Evolutionary conservation across 2,329 filamentous ascomycete genomes (phyloP).

Genomic region (Diplodia mutila): DNA sequence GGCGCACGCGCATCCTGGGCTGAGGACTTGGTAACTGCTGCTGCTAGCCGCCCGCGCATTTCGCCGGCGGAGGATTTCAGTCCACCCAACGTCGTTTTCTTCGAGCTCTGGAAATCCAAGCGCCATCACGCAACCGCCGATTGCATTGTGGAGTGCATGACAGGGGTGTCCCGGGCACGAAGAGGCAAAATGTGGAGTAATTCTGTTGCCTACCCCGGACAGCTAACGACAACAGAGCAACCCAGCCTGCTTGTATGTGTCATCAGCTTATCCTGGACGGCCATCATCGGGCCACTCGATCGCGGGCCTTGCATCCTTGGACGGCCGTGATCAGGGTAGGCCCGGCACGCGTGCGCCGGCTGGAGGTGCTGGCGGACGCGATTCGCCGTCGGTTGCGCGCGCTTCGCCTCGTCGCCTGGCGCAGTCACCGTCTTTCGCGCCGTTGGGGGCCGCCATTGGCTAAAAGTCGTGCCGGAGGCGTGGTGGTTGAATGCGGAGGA

Average conservation of each 20-base stretch:
- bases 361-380: neutral
- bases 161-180: neutral
- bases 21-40: neutral
- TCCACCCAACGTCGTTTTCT: neutral
- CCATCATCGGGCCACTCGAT: slow-evolving; percentile 4
- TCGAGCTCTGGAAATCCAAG: neutral
- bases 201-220: slow-evolving; percentile 1
- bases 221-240: neutral
- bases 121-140: neutral
- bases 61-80: neutral
- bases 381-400: neutral
- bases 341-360: neutral
- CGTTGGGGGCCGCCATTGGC: neutral
- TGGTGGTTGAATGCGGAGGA: neutral
- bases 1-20: neutral
- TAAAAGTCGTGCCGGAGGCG: neutral
- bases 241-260: neutral
- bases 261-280: neutral
- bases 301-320: neutral
- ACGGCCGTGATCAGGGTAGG: neutral
- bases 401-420: neutral
- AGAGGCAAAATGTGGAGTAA: neutral
- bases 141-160: slow-evolving; percentile 12
- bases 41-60: neutral
- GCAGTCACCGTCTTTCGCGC: neutral